phyloP scores from a whole-genome alignment of 345 rosid species.

The Limnanthes douglasii region DNA sequence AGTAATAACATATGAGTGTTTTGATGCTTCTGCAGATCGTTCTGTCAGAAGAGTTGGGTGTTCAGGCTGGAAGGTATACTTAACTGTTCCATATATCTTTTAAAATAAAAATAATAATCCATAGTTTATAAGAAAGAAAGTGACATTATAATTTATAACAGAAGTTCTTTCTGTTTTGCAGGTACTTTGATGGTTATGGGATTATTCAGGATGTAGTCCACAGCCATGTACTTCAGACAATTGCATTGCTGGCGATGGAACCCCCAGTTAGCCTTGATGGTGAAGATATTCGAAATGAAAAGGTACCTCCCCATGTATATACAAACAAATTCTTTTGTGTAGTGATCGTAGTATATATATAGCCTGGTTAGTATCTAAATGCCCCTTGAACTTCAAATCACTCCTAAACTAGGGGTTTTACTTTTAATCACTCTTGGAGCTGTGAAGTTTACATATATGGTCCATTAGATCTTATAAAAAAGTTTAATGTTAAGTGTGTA shows the following conservation, averaged over 20 bases:
- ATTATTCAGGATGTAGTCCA: conserved; percentile 58
- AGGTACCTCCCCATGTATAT: conserved; percentile 20
- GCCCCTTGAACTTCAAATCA: no score
- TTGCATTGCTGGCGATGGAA: conserved; percentile 76
- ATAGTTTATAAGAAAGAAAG: conserved; percentile 1
- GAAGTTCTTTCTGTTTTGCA: conserved; percentile 7
- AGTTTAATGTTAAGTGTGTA: no score
- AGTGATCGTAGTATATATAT: background rate
- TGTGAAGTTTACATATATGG: no score
- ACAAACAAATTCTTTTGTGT: background rate
- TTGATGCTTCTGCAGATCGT: conserved; percentile 32
- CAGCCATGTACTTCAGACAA: conserved; percentile 63
- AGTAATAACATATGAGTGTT: no score
- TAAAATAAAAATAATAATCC: conserved; percentile 2
- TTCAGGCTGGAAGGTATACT: conserved; percentile 31
- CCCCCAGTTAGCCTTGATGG: conserved; percentile 72
- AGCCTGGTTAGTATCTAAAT: no score
- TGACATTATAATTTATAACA: conserved; percentile 1
- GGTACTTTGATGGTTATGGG: conserved; percentile 77
- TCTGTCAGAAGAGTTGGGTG: conserved; percentile 39
- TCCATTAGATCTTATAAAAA: no score
- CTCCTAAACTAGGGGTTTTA: no score
- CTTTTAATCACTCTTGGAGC: no score
- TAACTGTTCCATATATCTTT: background rate
- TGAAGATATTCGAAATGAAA: conserved; percentile 71